A percentile compares a stretch with the other conserved stretches of the same genome.
Evolutionary conservation across 441 rosid species (phyloP).

Genomic region (Manihot esculenta): DNA sequence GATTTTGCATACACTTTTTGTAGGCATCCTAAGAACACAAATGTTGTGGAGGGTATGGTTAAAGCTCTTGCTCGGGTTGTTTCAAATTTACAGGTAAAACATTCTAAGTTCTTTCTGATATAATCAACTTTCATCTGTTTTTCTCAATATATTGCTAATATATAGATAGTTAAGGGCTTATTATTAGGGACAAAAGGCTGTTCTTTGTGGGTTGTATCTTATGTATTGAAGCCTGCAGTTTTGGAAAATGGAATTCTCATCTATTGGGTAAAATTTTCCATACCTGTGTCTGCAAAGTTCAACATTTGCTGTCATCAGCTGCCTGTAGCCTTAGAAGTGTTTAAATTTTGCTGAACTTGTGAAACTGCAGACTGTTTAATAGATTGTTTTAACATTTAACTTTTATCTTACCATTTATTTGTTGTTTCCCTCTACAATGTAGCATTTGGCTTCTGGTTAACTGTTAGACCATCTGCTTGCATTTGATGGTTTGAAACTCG

Average conservation of each 20-base stretch:
- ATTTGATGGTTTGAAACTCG: neutral
- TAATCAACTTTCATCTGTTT: constrained; percentile 5
- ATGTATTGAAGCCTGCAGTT: neutral
- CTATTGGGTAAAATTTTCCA: neutral
- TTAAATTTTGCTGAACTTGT: neutral
- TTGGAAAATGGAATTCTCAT: neutral
- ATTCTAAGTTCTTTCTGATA: constrained; percentile 8
- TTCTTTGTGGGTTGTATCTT: constrained; percentile 4
- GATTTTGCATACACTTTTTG: constrained; percentile 27
- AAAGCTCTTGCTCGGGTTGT: constrained; percentile 99
- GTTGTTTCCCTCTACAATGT: neutral
- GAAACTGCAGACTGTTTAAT: neutral
- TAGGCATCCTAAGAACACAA: constrained; percentile 96
- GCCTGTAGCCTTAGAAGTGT: constrained; percentile 6
- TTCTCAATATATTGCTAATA: constrained; percentile 7
- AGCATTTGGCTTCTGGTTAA: constrained; percentile 1
- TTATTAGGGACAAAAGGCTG: constrained; percentile 10
- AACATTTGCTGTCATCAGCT: neutral
- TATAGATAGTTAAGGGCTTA: neutral
- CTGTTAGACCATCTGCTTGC: neutral
- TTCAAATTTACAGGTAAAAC: constrained; percentile 88
- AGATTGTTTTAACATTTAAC: neutral
- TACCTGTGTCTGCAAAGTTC: neutral
- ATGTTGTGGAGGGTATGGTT: constrained; percentile 98
- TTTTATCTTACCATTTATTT: neutral